Evolutionary conservation across 805 yeast species (phyloP).

Genomic region (Naumovozyma baii): DNA sequence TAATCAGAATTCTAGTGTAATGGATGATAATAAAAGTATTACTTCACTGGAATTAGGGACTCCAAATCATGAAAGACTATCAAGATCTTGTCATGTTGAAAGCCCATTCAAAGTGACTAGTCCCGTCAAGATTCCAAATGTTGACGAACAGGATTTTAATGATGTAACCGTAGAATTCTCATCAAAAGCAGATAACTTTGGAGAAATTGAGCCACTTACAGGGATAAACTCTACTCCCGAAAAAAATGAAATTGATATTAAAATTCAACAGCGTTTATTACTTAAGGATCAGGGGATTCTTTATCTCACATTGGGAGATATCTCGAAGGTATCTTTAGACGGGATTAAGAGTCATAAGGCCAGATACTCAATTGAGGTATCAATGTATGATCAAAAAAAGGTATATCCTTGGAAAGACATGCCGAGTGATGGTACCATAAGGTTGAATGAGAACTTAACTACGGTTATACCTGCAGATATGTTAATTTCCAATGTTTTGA

Average conservation of each 20-base stretch:
- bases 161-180: too few relatives aligned
- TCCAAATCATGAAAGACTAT: slow-evolving; percentile 1
- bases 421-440: slow-evolving; percentile 18
- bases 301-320: slow-evolving; percentile 40
- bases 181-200: too few relatives aligned
- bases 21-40: background rate
- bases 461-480: slow-evolving; percentile 24
- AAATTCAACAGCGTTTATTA: too few relatives aligned
- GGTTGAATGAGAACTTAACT: slow-evolving; percentile 67
- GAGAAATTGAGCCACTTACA: too few relatives aligned
- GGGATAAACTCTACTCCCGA: too few relatives aligned
- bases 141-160: too few relatives aligned
- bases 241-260: too few relatives aligned
- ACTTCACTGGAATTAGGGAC: background rate
- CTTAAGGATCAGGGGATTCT: slow-evolving; percentile 39
- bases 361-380: slow-evolving; percentile 41
- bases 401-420: slow-evolving; percentile 15
- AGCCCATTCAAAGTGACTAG: slow-evolving; percentile 22
- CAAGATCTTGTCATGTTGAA: slow-evolving; percentile 14
- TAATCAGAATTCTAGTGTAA: slow-evolving; percentile 4
- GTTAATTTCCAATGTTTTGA: slow-evolving; percentile 39
- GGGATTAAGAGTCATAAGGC: slow-evolving; percentile 39
- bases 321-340: slow-evolving; percentile 39
- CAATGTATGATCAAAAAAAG: slow-evolving; percentile 36
- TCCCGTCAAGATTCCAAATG: background rate